A percentile compares a stretch with the other conserved stretches of the same genome.
phyloP scores from a whole-genome alignment of 192 early-diverging fungal species.

The Podila horticola region DNA sequence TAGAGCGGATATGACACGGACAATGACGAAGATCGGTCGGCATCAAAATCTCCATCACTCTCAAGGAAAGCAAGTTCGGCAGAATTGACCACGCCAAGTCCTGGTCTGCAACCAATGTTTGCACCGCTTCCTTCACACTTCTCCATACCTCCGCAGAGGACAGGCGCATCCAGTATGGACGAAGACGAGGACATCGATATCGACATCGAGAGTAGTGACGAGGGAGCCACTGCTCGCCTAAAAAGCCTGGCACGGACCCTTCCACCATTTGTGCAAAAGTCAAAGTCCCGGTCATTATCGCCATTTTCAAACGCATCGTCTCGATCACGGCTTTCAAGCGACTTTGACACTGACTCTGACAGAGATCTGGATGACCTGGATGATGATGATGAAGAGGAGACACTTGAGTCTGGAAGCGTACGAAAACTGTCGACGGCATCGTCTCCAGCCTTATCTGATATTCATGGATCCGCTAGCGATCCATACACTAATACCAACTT shows the following conservation, averaged over 20 bases:
- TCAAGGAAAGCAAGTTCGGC: constrained; percentile 29
- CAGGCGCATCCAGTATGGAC: constrained; percentile 26
- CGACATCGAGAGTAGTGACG: constrained; percentile 47
- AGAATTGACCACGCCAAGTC: constrained; percentile 31
- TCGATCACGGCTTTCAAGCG: constrained; percentile 38
- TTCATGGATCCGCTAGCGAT: constrained; percentile 25
- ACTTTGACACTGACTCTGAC: constrained; percentile 41
- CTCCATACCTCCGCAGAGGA: constrained; percentile 7
- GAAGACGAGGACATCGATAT: constrained; percentile 44
- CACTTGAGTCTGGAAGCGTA: constrained; percentile 9
- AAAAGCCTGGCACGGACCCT: constrained; percentile 9
- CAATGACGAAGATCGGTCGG: constrained; percentile 43
- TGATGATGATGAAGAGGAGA: constrained; percentile 18
- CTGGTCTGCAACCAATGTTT: constrained; percentile 32
- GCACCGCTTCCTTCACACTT: constrained; percentile 15
- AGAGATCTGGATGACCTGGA: constrained; percentile 4
- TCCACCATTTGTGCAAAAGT: constrained; percentile 11
- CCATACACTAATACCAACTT: constrained; percentile 36
- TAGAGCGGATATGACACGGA: constrained; percentile 53
- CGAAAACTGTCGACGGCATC: constrained; percentile 19
- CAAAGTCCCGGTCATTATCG: constrained; percentile 48
- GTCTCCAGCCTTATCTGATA: constrained; percentile 33
- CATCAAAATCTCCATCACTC: constrained; percentile 39
- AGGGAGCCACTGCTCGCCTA: constrained; percentile 10
- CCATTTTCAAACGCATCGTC: constrained; percentile 44